Evolutionary conservation across 208 protist species (phyloP).

Genomic region (Trichomonas vaginalis): DNA sequence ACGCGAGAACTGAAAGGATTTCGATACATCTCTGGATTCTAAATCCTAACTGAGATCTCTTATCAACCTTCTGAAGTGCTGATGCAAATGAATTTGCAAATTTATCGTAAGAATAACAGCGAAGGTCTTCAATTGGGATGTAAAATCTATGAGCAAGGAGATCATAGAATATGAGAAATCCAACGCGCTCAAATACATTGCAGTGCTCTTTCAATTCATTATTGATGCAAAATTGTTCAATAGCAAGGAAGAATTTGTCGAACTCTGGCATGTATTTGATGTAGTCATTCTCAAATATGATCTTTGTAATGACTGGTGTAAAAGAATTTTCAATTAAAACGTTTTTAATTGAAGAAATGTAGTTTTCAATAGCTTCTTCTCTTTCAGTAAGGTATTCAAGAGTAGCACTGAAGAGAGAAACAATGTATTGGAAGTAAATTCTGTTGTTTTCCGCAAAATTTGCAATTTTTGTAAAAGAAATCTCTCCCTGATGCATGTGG

Average conservation of each 20-base stretch:
- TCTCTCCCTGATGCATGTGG: not conserved
- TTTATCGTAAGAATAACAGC: not conserved
- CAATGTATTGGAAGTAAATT: not conserved
- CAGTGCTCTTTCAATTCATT: not conserved
- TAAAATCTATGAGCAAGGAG: not conserved
- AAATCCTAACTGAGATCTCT: not conserved
- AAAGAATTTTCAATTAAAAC: not conserved
- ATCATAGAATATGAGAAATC: not conserved
- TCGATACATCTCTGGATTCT: not conserved
- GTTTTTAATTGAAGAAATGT: not conserved
- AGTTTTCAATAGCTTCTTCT: not conserved
- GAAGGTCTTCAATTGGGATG: not conserved
- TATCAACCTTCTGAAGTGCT: not conserved
- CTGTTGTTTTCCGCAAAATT: not conserved
- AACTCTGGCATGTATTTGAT: not conserved
- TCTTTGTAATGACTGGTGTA: not conserved
- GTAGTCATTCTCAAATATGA: not conserved
- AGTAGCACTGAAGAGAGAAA: not conserved
- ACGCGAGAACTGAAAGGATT: not conserved
- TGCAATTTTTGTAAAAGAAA: not conserved
- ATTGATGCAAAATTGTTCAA: not conserved
- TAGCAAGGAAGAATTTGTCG: not conserved
- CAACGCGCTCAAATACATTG: not conserved
- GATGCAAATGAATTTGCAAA: not conserved
- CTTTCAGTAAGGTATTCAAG: not conserved